These are phyloP conservation scores for Pythium rhizo-oryzae DNA, from an alignment of 352 stramenopile species.

Conservation along the genomic window DNA sequence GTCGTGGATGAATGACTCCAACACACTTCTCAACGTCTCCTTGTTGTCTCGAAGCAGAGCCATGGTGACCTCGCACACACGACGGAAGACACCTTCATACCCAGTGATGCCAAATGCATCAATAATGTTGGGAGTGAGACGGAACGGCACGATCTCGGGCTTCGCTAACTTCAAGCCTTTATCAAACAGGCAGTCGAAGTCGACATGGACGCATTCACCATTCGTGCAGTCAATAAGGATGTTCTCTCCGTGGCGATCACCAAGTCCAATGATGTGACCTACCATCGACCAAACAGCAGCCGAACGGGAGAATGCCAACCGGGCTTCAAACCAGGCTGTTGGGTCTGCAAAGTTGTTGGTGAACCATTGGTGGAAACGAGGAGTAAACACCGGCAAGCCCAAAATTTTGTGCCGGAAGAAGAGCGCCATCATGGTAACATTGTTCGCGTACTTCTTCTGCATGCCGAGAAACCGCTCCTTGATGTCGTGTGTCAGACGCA, in stretches of 20 bases:
- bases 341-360: slow-evolving; percentile 97
- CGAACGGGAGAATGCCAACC: slow-evolving; percentile 80
- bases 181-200: slow-evolving; percentile 99
- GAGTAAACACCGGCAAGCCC: slow-evolving; percentile 82
- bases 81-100: slow-evolving; percentile 94
- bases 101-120: slow-evolving; percentile 99
- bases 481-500: slow-evolving; percentile 81
- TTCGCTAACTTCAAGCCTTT: slow-evolving; percentile 97
- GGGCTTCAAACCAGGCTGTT: slow-evolving; percentile 97
- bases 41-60: slow-evolving; percentile 95
- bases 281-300: slow-evolving; percentile 98
- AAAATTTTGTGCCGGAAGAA: slow-evolving; percentile 77
- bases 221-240: slow-evolving; percentile 98
- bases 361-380: slow-evolving; percentile 99
- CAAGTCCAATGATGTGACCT: slow-evolving; percentile 94
- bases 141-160: slow-evolving; percentile 99
- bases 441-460: slow-evolving; percentile 84
- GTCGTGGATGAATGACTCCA: slow-evolving; percentile 99
- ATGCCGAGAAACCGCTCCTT: slow-evolving; percentile 90
- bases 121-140: slow-evolving; percentile 99
- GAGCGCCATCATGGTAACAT: slow-evolving; percentile 74
- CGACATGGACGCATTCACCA: slow-evolving; percentile 99
- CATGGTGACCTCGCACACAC: slow-evolving; percentile 92
- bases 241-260: slow-evolving; percentile 98
- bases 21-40: slow-evolving; percentile 97